A percentile compares a stretch with the other conserved stretches of the same genome.
Evolutionary conservation across 164 flowering plant species (phyloP).

Genomic region (grape (Vitis vinifera)): DNA sequence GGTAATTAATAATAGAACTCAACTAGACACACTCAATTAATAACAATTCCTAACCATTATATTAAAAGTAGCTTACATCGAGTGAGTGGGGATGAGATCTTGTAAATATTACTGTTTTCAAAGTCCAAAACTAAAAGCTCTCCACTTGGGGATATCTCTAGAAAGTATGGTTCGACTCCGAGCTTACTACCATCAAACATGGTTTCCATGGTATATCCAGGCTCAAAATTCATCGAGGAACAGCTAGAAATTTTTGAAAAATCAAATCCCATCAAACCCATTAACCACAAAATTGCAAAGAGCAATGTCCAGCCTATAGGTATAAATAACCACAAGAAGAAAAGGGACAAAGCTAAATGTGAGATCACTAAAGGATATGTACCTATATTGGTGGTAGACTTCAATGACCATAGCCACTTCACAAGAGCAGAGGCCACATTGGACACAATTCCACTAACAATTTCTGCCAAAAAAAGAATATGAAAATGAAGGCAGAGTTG

Average conservation of each 20-base stretch:
- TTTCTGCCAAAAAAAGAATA: slow-evolving; percentile 28
- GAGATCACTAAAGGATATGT: slow-evolving; percentile 3
- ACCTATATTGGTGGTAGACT: slow-evolving; percentile 42
- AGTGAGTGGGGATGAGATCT: slow-evolving; percentile 56
- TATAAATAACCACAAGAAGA: neutral
- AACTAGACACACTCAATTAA: neutral
- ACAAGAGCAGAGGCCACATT: slow-evolving; percentile 53
- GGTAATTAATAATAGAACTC: neutral
- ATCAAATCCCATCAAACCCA: slow-evolving; percentile 7
- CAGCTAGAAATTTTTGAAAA: slow-evolving; percentile 44
- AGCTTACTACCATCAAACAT: slow-evolving; percentile 69
- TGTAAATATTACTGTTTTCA: slow-evolving; percentile 60
- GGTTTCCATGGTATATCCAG: slow-evolving; percentile 64
- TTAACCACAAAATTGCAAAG: slow-evolving; percentile 6
- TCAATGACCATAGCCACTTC: slow-evolving; percentile 64
- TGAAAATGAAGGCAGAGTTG: neutral
- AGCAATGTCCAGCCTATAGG: slow-evolving; percentile 4
- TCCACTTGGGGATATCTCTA: slow-evolving; percentile 48
- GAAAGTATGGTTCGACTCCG: slow-evolving; percentile 57
- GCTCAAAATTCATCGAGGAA: slow-evolving; percentile 68
- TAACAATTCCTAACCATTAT: neutral
- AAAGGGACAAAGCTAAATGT: slow-evolving; percentile 2
- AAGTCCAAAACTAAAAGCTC: slow-evolving; percentile 61
- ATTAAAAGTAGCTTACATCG: slow-evolving; percentile 39
- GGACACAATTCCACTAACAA: slow-evolving; percentile 47